A percentile compares a stretch with the other conserved stretches of the same genome.
Evolutionary conservation across 23 red algal species (phyloP).

Genomic region (Agarophyton chilense): DNA sequence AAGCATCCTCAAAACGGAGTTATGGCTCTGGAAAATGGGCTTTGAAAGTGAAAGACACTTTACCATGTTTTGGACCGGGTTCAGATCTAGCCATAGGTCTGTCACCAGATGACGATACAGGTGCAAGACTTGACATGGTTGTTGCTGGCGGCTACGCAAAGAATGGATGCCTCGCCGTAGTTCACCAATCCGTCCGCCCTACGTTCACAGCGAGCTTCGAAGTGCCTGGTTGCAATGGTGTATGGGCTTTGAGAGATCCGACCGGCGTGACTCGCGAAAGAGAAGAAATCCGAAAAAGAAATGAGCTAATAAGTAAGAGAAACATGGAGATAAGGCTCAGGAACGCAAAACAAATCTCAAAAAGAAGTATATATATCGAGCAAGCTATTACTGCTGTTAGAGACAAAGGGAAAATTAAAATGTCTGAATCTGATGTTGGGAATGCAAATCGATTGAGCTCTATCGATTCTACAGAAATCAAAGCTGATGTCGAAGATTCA

Average conservation of each 20-base stretch:
- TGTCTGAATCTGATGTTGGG: too few species aligned
- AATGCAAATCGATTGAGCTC: too few species aligned
- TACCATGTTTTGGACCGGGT: slow-evolving; percentile 68
- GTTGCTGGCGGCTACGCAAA: slow-evolving; percentile 65
- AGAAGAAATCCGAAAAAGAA: slow-evolving; percentile 14
- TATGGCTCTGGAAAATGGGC: slow-evolving; percentile 52
- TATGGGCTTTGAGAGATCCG: slow-evolving; percentile 68
- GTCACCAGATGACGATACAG: slow-evolving; percentile 41
- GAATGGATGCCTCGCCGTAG: slow-evolving; percentile 68
- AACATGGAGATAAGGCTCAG: slow-evolving; percentile 2
- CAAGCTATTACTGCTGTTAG: slow-evolving; percentile 8
- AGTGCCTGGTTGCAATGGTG: slow-evolving; percentile 50
- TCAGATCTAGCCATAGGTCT: slow-evolving; percentile 61
- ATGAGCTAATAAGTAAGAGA: neutral
- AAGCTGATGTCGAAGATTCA: neutral
- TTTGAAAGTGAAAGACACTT: slow-evolving; percentile 69
- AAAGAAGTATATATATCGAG: slow-evolving; percentile 32
- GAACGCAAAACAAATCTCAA: slow-evolving; percentile 26
- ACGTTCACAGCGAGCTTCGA: slow-evolving; percentile 39
- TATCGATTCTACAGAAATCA: slow-evolving; percentile 1
- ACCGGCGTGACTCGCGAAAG: neutral
- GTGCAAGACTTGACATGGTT: slow-evolving; percentile 59
- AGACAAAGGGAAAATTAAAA: neutral
- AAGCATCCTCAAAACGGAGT: neutral
- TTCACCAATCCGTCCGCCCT: slow-evolving; percentile 68